Evolutionary conservation across 495 filamentous ascomycete species (phyloP).

Genomic region (Aspergillus saccharolyticus): DNA sequence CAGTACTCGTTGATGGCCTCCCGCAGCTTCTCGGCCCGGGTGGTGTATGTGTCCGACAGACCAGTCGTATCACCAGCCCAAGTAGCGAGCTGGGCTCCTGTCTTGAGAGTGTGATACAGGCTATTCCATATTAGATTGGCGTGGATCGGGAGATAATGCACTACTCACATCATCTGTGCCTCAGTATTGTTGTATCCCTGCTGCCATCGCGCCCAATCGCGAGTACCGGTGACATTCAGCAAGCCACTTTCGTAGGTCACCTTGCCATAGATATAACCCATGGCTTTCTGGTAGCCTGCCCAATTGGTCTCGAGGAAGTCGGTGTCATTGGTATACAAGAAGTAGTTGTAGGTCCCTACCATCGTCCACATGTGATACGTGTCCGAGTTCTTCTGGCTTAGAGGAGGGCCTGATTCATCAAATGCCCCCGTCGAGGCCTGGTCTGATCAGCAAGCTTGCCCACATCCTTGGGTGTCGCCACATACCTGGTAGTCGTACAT

Average conservation of each 20-base stretch:
- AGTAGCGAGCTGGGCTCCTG: slow-evolving; percentile 44
- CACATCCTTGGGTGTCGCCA: not conserved
- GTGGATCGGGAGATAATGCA: not conserved
- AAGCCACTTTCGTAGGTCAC: slow-evolving; percentile 45
- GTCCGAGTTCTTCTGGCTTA: slow-evolving; percentile 52
- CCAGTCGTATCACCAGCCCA: slow-evolving; percentile 45
- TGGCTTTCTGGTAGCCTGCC: slow-evolving; percentile 46
- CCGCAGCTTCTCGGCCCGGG: slow-evolving; percentile 34
- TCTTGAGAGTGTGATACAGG: slow-evolving; percentile 47
- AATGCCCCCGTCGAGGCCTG: slow-evolving; percentile 38
- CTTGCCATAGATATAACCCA: slow-evolving; percentile 51
- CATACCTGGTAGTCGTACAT: slow-evolving; percentile 55
- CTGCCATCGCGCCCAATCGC: slow-evolving; percentile 55
- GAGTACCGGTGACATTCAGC: slow-evolving; percentile 50
- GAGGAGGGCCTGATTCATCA: slow-evolving; percentile 56
- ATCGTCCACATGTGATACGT: slow-evolving; percentile 63
- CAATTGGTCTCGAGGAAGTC: slow-evolving; percentile 47
- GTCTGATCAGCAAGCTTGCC: not conserved
- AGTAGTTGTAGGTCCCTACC: slow-evolving; percentile 59
- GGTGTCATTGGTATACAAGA: slow-evolving; percentile 53
- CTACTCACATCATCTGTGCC: slow-evolving; percentile 50
- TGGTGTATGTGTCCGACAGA: slow-evolving; percentile 39
- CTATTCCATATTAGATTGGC: slow-evolving; percentile 17
- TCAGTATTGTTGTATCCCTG: slow-evolving; percentile 50
- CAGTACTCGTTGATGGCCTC: slow-evolving; percentile 43